Evolutionary conservation across 768 basidiomycete species (phyloP), one percentile per base, ranked within the genome.

Genomic region (Clavulina sp.): DNA sequence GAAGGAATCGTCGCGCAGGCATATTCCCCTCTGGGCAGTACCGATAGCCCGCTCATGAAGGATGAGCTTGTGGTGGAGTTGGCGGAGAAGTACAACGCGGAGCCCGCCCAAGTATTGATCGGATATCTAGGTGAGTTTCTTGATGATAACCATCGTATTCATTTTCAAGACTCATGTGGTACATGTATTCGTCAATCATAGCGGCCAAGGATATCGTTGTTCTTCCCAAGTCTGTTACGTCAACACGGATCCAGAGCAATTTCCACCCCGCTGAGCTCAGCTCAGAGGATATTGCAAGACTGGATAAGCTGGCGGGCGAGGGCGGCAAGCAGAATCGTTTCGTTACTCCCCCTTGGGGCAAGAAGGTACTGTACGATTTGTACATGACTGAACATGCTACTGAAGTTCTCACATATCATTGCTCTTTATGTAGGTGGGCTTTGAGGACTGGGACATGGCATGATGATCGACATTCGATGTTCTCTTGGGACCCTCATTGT

Each of bases 11-110:
- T 72, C 7, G 60, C 84, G 52, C 80, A 83, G 19, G 81, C 83
- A 4, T 88, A 85, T 68, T 87, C 81, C 1, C 81, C 84, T 6
- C 73, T 88, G 2, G 85, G 68, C 4, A 82, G 78, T 16, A 73
- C 78, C 57, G 69, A 73, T 59, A 77, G 81, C 26, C 0, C 84
- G 81, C 71, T 87, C 21, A 68, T 80, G 56, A 64, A 66, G 44
- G 76, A 86, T 61, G 68, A 70, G 13, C 65, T 75, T 29, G 76
- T 87, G 47, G 64, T 64, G 52, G 71, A 70, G 64, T 70, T 88
- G 40, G 82, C 84, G 1, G 66, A 70, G 52, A 78, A 77, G 61
- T 65, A 84, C 65, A 59, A 60, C 5, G 77, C 79, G 29, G 46
- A 52, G 1, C 56, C 59, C 5, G 62, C 61, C 2, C 58, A 59